Evolutionary conservation across 2,329 filamentous ascomycete genomes (phyloP), one percentile per base, ranked within the genome.

Genomic region (Triangularia verruculosa): DNA sequence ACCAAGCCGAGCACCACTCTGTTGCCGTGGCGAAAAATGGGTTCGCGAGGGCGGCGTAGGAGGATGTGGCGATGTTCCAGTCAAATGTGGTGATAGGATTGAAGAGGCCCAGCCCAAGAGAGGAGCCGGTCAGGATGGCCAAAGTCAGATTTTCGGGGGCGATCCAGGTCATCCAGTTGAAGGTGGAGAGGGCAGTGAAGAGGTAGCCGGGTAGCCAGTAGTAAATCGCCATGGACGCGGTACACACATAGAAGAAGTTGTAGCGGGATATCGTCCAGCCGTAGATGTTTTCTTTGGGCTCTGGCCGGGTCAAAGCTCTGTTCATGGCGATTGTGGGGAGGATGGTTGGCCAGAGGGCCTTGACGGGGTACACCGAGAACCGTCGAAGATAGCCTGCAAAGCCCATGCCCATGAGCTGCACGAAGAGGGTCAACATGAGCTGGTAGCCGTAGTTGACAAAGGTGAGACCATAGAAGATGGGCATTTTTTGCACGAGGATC

Each of bases 131-230:
- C 11, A 83, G 70, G 6, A 78, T 75, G 12, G 79, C 75, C 1
- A 81, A 71, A 6, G 75, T 78, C 52, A 79, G 66, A 59, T 80
- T 82, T 30, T 77, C 67, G 0, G 80, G 80, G 0, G 78, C 71
- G n/a, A 82, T 81, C 80, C 80, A 82, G 0, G 78, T 79, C 74
- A 82, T 81, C 79, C 80, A 83, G 69, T 79, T 78, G 70, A 83
- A 82, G 0, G 76, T 73, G 15, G 74, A 74, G 2, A 82, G 70
- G 1, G 77, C 78, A 0, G 72, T 75, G 68, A 81, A 82, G 2
- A 82, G 70, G 54, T 76, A 80, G n/a, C 76, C 75, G 0, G 80
- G 80, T 11, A 83, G 71, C 79, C 79, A 82, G 69, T 80, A 82
- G 71, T 79, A 83, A 22, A 81, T 53, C 55, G 79, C 74, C 72